Evolutionary conservation across 2,329 filamentous ascomycete species (phyloP), one percentile per base, ranked within the genome.

Genomic region (Whalleya microplaca): DNA sequence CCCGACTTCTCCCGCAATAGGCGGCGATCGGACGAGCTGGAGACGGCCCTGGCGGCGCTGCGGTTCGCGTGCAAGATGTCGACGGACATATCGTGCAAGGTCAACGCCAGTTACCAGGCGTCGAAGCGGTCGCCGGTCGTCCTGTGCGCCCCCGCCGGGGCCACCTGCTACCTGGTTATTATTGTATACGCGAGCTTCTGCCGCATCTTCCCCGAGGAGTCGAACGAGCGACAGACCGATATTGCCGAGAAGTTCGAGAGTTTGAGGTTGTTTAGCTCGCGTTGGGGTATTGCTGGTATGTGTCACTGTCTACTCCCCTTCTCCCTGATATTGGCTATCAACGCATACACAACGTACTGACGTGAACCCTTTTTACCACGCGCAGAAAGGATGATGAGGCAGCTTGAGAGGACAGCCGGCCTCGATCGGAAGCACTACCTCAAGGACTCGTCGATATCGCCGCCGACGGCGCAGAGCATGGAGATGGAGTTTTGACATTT

Each of bases 211-310:
- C 70, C 70, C 2, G 65, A 67, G 7, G 66, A 72, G 53, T 29
- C 56, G 12, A 54, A 47, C 3, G 53, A 61, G 40, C 71, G 67
- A 53, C 60, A 71, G 61, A 55, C 53, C 45, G 65, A 66, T 3
- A 72, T 72, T 37, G 58, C 62, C 6, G 68, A 71, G 45, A 72
- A 72, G 51, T 72, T 71, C 19, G 70, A 72, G 62, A 72, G 69
- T 57, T 58, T 72, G 18, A 61, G 50, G 58, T 45, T 72, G 21
- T 72, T 72, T 45, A 70, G 69, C 32, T 69, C 65, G 41, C 62
- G 70, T 4, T 72, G 70, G 70, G 70, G 69, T 3, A 69, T 72
- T 43, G 70, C 70, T 23, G 69, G 70, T 72, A 57, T n/a, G 66
- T 62, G 37, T n/a, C n/a, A n/a, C n/a, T n/a, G n/a, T n/a, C n/a